Conservation (phyloP, 1,284 basidiomycete genomes). For the Leccinum fallax region DNA sequence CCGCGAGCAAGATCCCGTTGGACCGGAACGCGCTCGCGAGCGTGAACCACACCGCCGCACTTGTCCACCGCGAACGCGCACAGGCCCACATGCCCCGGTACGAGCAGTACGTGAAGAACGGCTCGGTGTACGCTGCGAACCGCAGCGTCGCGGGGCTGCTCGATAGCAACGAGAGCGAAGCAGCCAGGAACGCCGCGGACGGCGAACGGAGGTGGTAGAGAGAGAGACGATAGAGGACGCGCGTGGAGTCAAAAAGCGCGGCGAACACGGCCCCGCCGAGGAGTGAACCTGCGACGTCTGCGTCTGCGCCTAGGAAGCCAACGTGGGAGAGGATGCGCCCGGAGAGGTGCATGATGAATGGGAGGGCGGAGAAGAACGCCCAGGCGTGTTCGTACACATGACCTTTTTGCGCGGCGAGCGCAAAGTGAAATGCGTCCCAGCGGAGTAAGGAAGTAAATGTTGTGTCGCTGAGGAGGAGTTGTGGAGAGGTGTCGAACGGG, state of each 20-base stretch:
- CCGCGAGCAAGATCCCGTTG: constrained; percentile 77
- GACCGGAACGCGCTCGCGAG: constrained; percentile 75
- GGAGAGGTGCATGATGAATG: constrained; percentile 52
- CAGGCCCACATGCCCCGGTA: constrained; percentile 77
- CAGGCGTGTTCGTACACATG: constrained; percentile 84
- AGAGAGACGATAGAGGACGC: constrained; percentile 65
- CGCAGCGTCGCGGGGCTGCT: constrained; percentile 79
- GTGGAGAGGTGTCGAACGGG: constrained; percentile 50
- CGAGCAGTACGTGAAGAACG: constrained; percentile 80
- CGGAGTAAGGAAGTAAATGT: constrained; percentile 52
- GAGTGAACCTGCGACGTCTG: constrained; percentile 27
- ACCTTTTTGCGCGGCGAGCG: constrained; percentile 60
- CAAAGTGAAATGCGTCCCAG: constrained; percentile 91
- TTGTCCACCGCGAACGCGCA: constrained; percentile 48
- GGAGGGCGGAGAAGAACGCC: constrained; percentile 83
- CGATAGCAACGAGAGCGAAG: constrained; percentile 75
- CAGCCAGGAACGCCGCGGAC: constrained; percentile 59
- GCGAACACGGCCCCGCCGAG: constrained; percentile 44
- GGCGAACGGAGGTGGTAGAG: constrained; percentile 54
- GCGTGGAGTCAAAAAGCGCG: constrained; percentile 47
- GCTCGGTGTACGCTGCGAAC: constrained; percentile 79
- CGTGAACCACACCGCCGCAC: constrained; percentile 65
- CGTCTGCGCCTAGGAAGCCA: neutral
- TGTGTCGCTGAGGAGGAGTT: constrained; percentile 29
- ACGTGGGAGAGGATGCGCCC: constrained; percentile 28